A percentile compares a stretch with the other conserved stretches of the same genome.
These are phyloP conservation scores for Diutina pseudorugosa DNA, from an alignment of 1,139 yeast genomes.

Conservation along the genomic window DNA sequence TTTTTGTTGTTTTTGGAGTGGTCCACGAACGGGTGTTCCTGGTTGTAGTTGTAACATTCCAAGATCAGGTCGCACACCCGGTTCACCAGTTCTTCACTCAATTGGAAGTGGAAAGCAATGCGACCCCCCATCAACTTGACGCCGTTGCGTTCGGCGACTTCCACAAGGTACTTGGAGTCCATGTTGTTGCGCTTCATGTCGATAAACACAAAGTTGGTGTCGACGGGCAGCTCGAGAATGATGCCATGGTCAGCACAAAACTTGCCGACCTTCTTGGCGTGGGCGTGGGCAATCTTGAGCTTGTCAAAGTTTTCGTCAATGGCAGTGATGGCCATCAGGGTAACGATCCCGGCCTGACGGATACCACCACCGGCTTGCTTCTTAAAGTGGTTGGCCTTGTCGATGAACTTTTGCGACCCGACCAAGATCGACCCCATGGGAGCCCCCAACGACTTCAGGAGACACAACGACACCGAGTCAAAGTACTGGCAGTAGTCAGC, in stretches of 20 bases:
- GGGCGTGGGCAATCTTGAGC: slow-evolving; percentile 50
- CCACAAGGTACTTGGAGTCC: slow-evolving; percentile 42
- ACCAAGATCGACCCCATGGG: slow-evolving; percentile 89
- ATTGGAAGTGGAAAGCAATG: slow-evolving; percentile 80
- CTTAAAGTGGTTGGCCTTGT: slow-evolving; percentile 74
- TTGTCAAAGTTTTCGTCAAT: slow-evolving; percentile 61
- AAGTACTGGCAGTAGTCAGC: slow-evolving; percentile 66
- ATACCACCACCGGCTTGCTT: slow-evolving; percentile 95
- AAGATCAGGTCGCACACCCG: slow-evolving; percentile 46
- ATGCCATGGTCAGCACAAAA: slow-evolving; percentile 46
- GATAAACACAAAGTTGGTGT: slow-evolving; percentile 78
- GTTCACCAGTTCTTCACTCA: slow-evolving; percentile 53
- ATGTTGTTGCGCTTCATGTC: slow-evolving; percentile 51
- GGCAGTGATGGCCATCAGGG: slow-evolving; percentile 73
- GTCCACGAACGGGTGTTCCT: slow-evolving; percentile 16
- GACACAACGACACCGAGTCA: slow-evolving; percentile 81
- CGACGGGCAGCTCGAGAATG: slow-evolving; percentile 59
- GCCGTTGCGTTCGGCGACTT: slow-evolving; percentile 47
- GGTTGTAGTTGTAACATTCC: slow-evolving; percentile 40
- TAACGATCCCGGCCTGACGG: slow-evolving; percentile 77
- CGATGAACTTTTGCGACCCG: slow-evolving; percentile 47
- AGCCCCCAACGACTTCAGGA: slow-evolving; percentile 88
- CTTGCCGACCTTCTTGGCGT: slow-evolving; percentile 54
- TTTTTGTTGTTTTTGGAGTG: slow-evolving; percentile 16
- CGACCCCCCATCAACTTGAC: slow-evolving; percentile 65